Evolutionary conservation across 1,139 yeast genomes (phyloP).

Genomic region (Protomyces inundatus): DNA sequence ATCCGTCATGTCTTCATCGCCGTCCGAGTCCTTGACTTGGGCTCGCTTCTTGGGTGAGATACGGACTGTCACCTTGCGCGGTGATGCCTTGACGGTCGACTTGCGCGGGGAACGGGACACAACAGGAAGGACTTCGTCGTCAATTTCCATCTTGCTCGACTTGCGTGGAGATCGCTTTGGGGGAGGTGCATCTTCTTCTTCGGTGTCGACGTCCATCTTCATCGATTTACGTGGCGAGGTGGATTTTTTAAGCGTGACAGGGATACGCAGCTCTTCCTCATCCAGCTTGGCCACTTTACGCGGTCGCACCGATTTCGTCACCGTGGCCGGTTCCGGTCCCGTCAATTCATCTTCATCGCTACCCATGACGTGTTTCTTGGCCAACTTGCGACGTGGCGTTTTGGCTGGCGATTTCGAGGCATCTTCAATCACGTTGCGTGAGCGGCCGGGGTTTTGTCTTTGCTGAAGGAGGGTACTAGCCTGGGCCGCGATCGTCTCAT

Average conservation of each 20-base stretch:
- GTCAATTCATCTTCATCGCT: neutral
- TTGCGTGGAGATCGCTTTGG: constrained; percentile 3
- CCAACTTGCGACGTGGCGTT: neutral
- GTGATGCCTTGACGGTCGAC: constrained; percentile 8
- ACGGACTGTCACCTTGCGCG: neutral
- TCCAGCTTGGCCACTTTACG: constrained; percentile 13
- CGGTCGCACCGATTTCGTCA: constrained; percentile 3
- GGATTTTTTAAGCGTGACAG: neutral
- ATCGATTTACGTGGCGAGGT: neutral
- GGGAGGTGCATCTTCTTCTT: neutral
- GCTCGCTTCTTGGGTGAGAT: neutral
- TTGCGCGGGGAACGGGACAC: neutral
- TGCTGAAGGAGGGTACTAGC: constrained; percentile 39
- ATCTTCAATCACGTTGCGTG: constrained; percentile 12
- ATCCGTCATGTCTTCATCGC: neutral
- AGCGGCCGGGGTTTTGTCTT: neutral
- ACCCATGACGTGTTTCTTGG: neutral
- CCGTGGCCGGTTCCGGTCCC: neutral
- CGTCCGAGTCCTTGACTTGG: neutral
- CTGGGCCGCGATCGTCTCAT: constrained; percentile 46
- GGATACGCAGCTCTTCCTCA: constrained; percentile 1
- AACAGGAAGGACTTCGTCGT: neutral
- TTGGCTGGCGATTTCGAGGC: constrained; percentile 4
- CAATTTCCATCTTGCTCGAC: neutral
- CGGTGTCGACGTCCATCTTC: neutral